phyloP scores from a whole-genome alignment of 1,284 basidiomycete species.

The Naganishia sp. region DNA sequence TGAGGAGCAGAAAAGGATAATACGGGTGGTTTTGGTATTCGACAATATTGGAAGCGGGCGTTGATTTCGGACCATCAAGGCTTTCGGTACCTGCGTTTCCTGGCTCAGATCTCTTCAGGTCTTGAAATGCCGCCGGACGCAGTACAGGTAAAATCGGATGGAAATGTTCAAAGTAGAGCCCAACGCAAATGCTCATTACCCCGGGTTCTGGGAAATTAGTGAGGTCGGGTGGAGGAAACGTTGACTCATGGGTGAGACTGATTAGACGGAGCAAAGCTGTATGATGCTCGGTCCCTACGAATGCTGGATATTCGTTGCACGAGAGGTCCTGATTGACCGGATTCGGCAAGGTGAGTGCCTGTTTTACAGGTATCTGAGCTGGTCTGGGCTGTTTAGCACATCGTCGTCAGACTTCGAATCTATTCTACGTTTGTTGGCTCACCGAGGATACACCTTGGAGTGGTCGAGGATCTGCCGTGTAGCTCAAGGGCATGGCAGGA shows the following conservation, averaged over 20 bases:
- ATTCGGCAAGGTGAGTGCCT: constrained; percentile 12
- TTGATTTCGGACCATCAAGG: neutral
- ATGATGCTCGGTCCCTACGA: constrained; percentile 38
- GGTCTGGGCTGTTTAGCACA: constrained; percentile 16
- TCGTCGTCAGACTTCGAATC: constrained; percentile 13
- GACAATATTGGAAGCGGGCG: constrained; percentile 4
- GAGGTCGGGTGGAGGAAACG: constrained; percentile 43
- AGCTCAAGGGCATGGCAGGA: constrained; percentile 31
- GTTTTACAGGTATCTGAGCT: constrained; percentile 2
- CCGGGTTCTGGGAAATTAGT: constrained; percentile 44
- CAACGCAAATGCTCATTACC: constrained; percentile 42
- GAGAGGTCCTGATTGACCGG: neutral
- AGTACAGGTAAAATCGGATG: constrained; percentile 46
- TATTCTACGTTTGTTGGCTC: too few species aligned
- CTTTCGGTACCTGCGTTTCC: constrained; percentile 34
- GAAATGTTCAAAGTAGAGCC: constrained; percentile 48
- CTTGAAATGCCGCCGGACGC: constrained; percentile 38
- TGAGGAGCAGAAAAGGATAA: constrained; percentile 42
- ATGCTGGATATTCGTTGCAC: constrained; percentile 18
- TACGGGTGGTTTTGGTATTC: constrained; percentile 27
- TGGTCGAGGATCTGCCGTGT: too few species aligned
- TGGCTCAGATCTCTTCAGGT: constrained; percentile 5
- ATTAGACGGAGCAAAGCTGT: constrained; percentile 46
- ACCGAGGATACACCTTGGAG: neutral
- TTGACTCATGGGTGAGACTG: constrained; percentile 43